Conservation (phyloP, 164 flowering plant genomes). For the Magnolia sinica region DNA sequence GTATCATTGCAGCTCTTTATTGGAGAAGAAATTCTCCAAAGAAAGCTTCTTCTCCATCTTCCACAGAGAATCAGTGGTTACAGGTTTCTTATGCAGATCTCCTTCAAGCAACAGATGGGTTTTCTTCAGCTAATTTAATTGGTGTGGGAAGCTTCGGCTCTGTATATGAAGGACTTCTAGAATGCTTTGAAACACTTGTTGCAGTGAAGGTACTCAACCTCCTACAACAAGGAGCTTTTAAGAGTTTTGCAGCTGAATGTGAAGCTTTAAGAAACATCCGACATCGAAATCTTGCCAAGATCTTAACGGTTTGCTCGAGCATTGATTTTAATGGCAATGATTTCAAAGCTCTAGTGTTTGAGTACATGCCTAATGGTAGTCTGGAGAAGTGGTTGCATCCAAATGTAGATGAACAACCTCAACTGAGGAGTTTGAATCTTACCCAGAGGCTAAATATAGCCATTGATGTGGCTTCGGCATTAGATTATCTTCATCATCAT, state of each 20-base stretch:
- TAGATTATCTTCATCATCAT: constrained; percentile 9
- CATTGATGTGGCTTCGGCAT: constrained; percentile 4
- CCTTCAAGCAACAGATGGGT: not conserved
- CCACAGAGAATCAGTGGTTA: not conserved
- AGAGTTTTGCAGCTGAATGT: constrained; percentile 3
- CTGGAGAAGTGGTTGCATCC: not conserved
- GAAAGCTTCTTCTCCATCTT: not conserved
- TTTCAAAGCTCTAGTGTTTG: constrained; percentile 10
- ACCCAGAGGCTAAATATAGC: not conserved
- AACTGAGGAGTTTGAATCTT: not conserved
- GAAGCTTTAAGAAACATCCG: constrained; percentile 1
- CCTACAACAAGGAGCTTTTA: not conserved
- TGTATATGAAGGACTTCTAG: constrained; percentile 4
- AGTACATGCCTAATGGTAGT: constrained; percentile 8
- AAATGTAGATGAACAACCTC: not conserved
- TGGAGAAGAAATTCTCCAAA: not conserved
- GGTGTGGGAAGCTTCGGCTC: constrained; percentile 8
- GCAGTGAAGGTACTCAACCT: constrained; percentile 9
- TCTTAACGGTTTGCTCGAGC: constrained; percentile 6
- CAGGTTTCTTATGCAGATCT: constrained; percentile 6
- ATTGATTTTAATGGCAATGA: constrained; percentile 2
- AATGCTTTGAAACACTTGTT: not conserved
- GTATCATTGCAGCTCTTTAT: not conserved
- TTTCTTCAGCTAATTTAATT: not conserved
- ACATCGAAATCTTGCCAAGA: constrained; percentile 9